Conservation (phyloP, 768 basidiomycete genomes). For the Lactarius sanguifluus region DNA sequence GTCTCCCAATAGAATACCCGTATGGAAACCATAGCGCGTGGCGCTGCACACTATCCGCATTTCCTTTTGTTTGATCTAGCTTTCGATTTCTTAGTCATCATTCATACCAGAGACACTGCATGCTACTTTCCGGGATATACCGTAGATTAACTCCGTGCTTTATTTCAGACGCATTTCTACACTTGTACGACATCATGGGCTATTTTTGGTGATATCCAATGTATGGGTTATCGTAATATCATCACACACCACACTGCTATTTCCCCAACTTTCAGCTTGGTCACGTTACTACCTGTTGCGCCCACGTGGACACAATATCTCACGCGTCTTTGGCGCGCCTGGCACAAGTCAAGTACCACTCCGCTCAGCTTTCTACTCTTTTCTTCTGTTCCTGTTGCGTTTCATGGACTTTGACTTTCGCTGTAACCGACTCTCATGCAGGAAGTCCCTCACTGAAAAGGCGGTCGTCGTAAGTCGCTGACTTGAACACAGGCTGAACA, state of each 20-base stretch:
- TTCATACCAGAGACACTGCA: constrained; percentile 17
- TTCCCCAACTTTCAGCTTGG: too few species aligned
- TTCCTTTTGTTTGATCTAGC: constrained; percentile 4
- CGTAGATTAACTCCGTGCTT: constrained; percentile 17
- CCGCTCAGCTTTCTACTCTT: background rate
- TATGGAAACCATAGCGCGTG: constrained; percentile 28
- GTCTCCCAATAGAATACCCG: constrained; percentile 25
- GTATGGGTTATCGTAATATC: constrained; percentile 6
- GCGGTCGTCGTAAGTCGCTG: constrained; percentile 71
- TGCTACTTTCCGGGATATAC: constrained; percentile 16
- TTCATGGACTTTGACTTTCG: constrained; percentile 74
- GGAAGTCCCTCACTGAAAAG: constrained; percentile 66
- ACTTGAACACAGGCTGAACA: background rate
- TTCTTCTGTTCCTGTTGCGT: background rate
- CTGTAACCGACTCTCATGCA: constrained; percentile 78
- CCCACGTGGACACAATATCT: constrained; percentile 14
- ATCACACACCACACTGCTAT: too few species aligned
- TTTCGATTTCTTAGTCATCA: constrained; percentile 20
- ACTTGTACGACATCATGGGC: constrained; percentile 22
- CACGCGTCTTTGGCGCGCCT: background rate
- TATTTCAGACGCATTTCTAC: constrained; percentile 21
- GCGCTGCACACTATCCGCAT: background rate
- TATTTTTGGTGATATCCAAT: constrained; percentile 5
- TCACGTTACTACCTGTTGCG: too few species aligned
- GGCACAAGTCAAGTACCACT: background rate